Percentiles rank a stretch among this genome's conserved stretches.
Evolutionary conservation across 257 asterid species (phyloP).

Genomic region (Rubia yunnanensis): DNA sequence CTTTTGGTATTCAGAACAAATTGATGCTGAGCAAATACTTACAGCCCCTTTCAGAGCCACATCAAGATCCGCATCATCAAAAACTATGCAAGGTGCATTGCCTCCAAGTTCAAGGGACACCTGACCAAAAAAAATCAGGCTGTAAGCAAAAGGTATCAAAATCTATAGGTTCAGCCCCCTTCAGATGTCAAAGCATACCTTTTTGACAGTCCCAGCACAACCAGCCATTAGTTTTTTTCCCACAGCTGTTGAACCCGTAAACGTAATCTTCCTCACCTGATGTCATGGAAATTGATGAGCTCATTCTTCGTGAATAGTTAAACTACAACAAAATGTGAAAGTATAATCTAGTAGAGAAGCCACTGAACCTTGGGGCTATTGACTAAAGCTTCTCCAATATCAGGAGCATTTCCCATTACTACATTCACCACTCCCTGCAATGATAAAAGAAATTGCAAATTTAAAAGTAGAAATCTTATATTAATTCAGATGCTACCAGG

Average conservation of each 20-base stretch:
- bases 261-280: constrained; percentile 87
- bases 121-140: constrained; percentile 24
- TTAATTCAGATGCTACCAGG: background rate
- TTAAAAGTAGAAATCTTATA: background rate
- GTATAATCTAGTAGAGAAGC: background rate
- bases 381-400: constrained; percentile 78
- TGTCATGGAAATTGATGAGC: constrained; percentile 8
- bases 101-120: constrained; percentile 99
- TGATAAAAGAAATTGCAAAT: constrained; percentile 14
- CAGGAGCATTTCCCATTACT: constrained; percentile 87
- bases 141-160: constrained; percentile 11
- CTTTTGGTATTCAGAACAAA: background rate
- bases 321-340: constrained; percentile 8
- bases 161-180: background rate
- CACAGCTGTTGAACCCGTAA: constrained; percentile 96
- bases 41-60: constrained; percentile 92
- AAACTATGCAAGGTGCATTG: constrained; percentile 92
- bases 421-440: constrained; percentile 83
- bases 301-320: background rate
- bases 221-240: constrained; percentile 97
- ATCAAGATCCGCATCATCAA: constrained; percentile 97
- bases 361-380: constrained; percentile 53
- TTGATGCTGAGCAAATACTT: constrained; percentile 17
- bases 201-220: constrained; percentile 85
- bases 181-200: constrained; percentile 32